Conservation (phyloP, 2,329 filamentous ascomycete species). For the Diaporthe sp. region DNA sequence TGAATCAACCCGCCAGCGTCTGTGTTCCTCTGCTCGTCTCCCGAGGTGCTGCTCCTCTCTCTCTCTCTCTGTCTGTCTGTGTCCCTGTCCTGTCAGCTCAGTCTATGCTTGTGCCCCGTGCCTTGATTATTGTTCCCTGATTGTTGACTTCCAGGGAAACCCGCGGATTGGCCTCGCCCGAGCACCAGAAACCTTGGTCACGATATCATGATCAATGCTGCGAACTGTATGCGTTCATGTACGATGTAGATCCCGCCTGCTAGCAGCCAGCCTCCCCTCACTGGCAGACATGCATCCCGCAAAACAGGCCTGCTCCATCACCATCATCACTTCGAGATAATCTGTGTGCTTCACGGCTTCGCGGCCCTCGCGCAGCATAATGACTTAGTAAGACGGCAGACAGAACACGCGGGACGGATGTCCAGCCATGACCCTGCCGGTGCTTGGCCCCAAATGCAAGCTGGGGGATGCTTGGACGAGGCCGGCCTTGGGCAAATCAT, state of each 20-base stretch:
- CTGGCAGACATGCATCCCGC: neutral
- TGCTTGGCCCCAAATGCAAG: slow-evolving; percentile 28
- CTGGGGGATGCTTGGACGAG: slow-evolving; percentile 30
- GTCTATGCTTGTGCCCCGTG: slow-evolving; percentile 8
- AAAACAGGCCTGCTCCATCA: slow-evolving; percentile 6
- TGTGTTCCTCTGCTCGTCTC: slow-evolving; percentile 26
- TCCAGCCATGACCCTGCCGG: slow-evolving; percentile 14
- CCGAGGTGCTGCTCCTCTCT: neutral
- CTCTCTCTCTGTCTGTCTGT: no score
- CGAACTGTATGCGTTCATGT: slow-evolving; percentile 32
- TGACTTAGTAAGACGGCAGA: slow-evolving; percentile 8
- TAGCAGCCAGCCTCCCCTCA: slow-evolving; percentile 12
- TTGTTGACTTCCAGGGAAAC: slow-evolving; percentile 14
- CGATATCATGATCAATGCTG: slow-evolving; percentile 18
- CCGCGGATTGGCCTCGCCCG: slow-evolving; percentile 21
- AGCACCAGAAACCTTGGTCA: slow-evolving; percentile 26
- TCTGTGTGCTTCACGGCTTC: neutral
- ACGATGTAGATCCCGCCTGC: slow-evolving; percentile 26
- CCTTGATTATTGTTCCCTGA: slow-evolving; percentile 25
- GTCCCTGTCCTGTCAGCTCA: neutral
- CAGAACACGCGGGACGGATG: slow-evolving; percentile 21
- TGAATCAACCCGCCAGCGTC: slow-evolving; percentile 29
- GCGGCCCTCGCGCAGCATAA: neutral
- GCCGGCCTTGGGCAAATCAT: slow-evolving; percentile 36
- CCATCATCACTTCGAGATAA: neutral